Percentiles rank a stretch among this genome's conserved stretches.
These are phyloP conservation scores for Kuraishia piskuri DNA, from an alignment of 805 yeast species.

Conservation along the genomic window DNA sequence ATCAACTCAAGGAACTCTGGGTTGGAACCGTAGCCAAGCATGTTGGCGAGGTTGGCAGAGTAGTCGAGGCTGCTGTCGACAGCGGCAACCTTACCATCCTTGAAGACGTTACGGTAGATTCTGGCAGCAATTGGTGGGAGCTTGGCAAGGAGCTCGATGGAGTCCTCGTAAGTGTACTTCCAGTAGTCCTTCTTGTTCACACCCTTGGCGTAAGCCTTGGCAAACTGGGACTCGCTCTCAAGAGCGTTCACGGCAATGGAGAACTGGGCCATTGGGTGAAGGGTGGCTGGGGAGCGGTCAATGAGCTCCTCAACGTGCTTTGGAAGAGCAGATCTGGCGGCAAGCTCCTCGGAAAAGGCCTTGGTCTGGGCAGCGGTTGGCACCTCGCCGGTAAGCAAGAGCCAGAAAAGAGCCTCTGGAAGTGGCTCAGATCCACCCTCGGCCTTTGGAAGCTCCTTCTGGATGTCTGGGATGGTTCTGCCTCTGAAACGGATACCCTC, in stretches of 20 bases:
- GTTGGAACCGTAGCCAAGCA: conserved; percentile 51
- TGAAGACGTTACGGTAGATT: conserved; percentile 78
- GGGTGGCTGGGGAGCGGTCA: conserved; percentile 64
- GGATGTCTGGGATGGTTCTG: conserved; percentile 72
- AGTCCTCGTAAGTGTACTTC: conserved; percentile 77
- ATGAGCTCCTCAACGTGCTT: conserved; percentile 66
- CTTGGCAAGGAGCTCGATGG: conserved; percentile 73
- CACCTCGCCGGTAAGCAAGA: conserved; percentile 73
- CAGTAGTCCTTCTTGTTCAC: conserved; percentile 78
- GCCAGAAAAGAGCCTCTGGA: conserved; percentile 82
- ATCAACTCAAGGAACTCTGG: conserved; percentile 69
- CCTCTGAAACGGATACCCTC: conserved; percentile 88
- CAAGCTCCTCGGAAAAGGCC: conserved; percentile 67
- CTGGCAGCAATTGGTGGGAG: conserved; percentile 74
- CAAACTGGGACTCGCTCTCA: conserved; percentile 75
- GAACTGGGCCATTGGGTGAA: conserved; percentile 89
- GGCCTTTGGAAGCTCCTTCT: conserved; percentile 65
- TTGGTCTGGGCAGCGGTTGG: conserved; percentile 66
- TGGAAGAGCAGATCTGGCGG: conserved; percentile 71
- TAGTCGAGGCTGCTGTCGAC: conserved; percentile 52
- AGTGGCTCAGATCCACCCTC: conserved; percentile 55
- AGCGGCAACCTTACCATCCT: conserved; percentile 60
- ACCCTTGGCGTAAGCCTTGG: conserved; percentile 81
- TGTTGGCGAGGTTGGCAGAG: conserved; percentile 52
- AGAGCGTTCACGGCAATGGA: conserved; percentile 76